A percentile compares a stretch with the other conserved stretches of the same genome.
Evolutionary conservation across 202 grass and related monocot genomes (phyloP).

Genomic region (Cymbopogon flexuosus): DNA sequence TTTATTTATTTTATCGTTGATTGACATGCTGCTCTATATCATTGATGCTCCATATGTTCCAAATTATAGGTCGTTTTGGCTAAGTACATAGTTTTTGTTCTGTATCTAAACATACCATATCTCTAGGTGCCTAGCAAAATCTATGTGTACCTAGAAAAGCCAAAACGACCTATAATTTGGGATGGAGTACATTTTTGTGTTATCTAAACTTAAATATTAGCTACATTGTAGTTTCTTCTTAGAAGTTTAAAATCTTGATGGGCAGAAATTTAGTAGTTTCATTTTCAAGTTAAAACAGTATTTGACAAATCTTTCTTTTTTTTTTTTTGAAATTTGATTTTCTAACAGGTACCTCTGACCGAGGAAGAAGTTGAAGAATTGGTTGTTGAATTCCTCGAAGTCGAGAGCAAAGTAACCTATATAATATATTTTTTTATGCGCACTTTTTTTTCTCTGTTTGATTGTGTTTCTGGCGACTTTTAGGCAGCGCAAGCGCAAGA

Average conservation of each 20-base stretch:
- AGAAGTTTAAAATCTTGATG: constrained; percentile 15
- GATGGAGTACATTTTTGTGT: background rate
- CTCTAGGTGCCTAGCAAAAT: background rate
- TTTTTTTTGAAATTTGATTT: constrained; percentile 36
- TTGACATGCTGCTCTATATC: constrained; percentile 9
- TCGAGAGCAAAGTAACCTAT: constrained; percentile 83
- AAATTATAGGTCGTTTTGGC: background rate
- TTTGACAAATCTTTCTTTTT: background rate
- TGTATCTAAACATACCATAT: background rate
- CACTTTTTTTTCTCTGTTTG: constrained; percentile 13
- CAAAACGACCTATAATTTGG: background rate
- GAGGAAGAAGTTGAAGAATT: constrained; percentile 83
- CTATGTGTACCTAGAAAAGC: background rate
- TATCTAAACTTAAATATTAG: constrained; percentile 2
- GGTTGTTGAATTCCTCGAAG: constrained; percentile 67
- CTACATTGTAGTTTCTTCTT: background rate
- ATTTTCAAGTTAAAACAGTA: background rate
- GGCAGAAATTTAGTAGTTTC: background rate
- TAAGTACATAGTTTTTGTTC: background rate
- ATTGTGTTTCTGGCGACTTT: constrained; percentile 18
- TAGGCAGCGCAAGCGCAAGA: constrained; percentile 97
- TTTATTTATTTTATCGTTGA: background rate
- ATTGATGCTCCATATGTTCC: background rate
- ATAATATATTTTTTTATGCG: constrained; percentile 3
- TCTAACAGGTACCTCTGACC: constrained; percentile 60